These are phyloP conservation scores for Chaetothyriales sp. DNA, from an alignment of 2,329 filamentous ascomycete genomes.

Conservation along the genomic window DNA sequence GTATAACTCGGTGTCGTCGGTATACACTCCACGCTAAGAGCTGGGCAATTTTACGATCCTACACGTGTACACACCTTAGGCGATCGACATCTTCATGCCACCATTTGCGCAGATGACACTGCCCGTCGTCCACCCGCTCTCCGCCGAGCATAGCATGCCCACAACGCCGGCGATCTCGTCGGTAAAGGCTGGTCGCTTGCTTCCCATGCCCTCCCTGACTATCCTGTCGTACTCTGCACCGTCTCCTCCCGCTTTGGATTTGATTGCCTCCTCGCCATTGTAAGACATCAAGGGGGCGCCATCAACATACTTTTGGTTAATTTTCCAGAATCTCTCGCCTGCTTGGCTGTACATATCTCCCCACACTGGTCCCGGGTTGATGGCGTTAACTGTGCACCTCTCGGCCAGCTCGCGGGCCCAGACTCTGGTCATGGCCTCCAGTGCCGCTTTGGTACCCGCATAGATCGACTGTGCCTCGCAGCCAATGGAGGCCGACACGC, in stretches of 20 bases:
- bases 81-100: conserved; percentile 45
- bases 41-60: too few relatives aligned
- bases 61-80: too few relatives aligned
- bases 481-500: conserved; percentile 38
- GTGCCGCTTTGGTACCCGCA: conserved; percentile 46
- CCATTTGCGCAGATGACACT: conserved; percentile 69
- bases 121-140: conserved; percentile 64
- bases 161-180: conserved; percentile 61
- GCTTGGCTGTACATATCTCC: conserved; percentile 40
- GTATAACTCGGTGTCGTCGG: too few relatives aligned
- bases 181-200: conserved; percentile 48
- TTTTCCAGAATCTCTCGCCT: conserved; percentile 41
- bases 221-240: conserved; percentile 44
- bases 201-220: conserved; percentile 42
- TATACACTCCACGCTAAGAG: too few relatives aligned
- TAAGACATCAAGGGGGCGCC: conserved; percentile 50
- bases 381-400: conserved; percentile 41
- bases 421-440: conserved; percentile 48
- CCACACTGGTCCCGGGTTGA: conserved; percentile 44
- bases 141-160: conserved; percentile 57
- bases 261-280: conserved; percentile 39
- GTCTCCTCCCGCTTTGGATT: conserved; percentile 37
- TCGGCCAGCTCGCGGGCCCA: conserved; percentile 46
- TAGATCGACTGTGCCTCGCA: conserved; percentile 43
- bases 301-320: conserved; percentile 46